phyloP scores from a whole-genome alignment of 345 rosid species.

The Kandelia obovata region DNA sequence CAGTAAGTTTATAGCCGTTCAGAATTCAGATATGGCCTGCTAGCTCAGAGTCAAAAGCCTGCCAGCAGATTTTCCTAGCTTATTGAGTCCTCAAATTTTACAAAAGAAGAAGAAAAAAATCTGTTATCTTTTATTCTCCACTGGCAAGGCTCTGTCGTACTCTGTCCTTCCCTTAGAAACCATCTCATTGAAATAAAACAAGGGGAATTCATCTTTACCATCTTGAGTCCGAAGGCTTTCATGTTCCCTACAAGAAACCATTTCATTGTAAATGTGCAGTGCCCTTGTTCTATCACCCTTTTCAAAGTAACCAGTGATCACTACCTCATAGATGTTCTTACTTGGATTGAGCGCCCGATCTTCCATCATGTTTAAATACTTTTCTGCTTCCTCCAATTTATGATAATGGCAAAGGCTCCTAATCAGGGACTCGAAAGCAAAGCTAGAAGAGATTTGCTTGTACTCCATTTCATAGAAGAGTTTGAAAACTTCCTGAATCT shows the following conservation, averaged over 20 bases:
- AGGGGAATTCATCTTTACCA: too few species aligned
- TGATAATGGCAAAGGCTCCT: constrained; percentile 45
- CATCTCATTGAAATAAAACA: too few species aligned
- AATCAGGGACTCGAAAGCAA: constrained; percentile 42
- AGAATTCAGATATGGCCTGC: too few species aligned
- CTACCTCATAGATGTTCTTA: constrained; percentile 36
- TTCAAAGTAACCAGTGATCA: constrained; percentile 28
- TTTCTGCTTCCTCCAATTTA: constrained; percentile 50
- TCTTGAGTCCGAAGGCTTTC: constrained; percentile 12
- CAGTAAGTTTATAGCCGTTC: too few species aligned
- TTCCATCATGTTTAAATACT: constrained; percentile 46
- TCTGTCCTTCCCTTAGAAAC: too few species aligned
- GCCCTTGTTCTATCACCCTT: constrained; percentile 37
- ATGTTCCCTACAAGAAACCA: constrained; percentile 32
- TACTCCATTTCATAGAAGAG: constrained; percentile 71
- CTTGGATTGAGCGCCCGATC: constrained; percentile 30
- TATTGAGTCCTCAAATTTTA: too few species aligned
- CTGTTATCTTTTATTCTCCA: too few species aligned
- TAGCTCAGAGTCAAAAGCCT: too few species aligned
- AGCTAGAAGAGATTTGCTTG: constrained; percentile 39
- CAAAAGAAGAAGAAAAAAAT: too few species aligned
- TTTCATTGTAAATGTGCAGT: constrained; percentile 36
- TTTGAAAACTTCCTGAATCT: constrained; percentile 55
- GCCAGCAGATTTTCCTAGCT: too few species aligned
- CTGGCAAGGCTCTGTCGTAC: too few species aligned